Conservation (phyloP, 2,329 filamentous ascomycete genomes). For the Pseudodiploospora longispora region DNA sequence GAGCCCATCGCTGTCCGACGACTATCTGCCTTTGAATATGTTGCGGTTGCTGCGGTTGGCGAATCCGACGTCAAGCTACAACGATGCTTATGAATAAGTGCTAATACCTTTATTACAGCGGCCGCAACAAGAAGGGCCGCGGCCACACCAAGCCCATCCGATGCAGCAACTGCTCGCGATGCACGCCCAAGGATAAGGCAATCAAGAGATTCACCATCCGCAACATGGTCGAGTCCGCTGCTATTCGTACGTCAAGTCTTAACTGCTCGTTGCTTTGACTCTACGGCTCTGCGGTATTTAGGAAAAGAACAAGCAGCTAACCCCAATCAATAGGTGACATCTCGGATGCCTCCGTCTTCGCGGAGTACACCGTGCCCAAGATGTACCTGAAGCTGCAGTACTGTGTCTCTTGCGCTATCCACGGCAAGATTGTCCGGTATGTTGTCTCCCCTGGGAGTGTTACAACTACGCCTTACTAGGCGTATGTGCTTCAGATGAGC, state of each 20-base stretch:
- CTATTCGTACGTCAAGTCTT: constrained; percentile 74
- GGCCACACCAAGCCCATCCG: constrained; percentile 99
- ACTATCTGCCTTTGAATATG: too few species aligned
- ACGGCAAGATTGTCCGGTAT: constrained; percentile 99
- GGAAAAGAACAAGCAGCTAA: constrained; percentile 7
- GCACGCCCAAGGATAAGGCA: constrained; percentile 99
- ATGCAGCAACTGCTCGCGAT: constrained; percentile 66
- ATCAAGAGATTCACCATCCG: constrained; percentile 99
- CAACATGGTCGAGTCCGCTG: constrained; percentile 99
- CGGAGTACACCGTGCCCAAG: constrained; percentile 99
- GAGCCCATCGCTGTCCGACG: too few species aligned
- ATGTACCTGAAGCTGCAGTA: constrained; percentile 99
- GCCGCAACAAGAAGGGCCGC: constrained; percentile 99
- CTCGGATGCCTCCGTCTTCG: constrained; percentile 97
- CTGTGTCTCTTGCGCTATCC: constrained; percentile 99
- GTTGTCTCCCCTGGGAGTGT: constrained; percentile 52
- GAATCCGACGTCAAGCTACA: constrained; percentile 5
- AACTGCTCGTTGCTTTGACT: background rate
- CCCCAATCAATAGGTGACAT: constrained; percentile 73
- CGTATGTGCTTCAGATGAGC: constrained; percentile 50
- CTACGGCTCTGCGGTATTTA: background rate
- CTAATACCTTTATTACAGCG: constrained; percentile 45
- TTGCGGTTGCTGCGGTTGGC: too few species aligned
- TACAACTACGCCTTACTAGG: constrained; percentile 46
- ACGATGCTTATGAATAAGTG: constrained; percentile 7